phyloP scores from a whole-genome alignment of 495 filamentous ascomycete species.

The Penicillium bovifimosum region DNA sequence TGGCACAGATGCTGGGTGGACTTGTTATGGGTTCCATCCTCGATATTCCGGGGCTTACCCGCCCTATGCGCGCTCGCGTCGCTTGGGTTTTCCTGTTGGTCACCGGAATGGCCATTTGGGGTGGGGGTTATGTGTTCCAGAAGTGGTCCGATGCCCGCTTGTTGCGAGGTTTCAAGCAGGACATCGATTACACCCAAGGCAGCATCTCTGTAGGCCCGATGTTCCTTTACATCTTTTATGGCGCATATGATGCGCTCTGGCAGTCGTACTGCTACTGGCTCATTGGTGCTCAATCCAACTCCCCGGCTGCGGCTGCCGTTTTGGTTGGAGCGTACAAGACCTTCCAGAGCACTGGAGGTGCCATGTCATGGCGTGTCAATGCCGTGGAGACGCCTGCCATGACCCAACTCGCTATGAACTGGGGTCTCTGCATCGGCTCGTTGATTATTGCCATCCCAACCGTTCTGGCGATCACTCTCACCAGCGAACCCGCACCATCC shows the following conservation, averaged over 20 bases:
- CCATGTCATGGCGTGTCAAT: constrained; percentile 76
- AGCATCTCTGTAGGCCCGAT: constrained; percentile 43
- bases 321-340: constrained; percentile 89
- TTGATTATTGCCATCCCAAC: constrained; percentile 67
- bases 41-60: constrained; percentile 36
- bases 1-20: constrained; percentile 49
- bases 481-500: constrained; percentile 10
- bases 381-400: constrained; percentile 56
- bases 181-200: constrained; percentile 34
- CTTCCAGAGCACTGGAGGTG: constrained; percentile 83
- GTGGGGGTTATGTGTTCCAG: constrained; percentile 50
- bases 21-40: constrained; percentile 46
- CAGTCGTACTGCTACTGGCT: constrained; percentile 81
- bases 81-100: constrained; percentile 45
- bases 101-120: constrained; percentile 47
- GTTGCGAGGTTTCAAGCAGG: constrained; percentile 29
- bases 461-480: constrained; percentile 42
- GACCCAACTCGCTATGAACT: constrained; percentile 50
- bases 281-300: constrained; percentile 84
- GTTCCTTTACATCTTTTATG: constrained; percentile 52
- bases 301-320: constrained; percentile 78
- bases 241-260: constrained; percentile 48
- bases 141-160: constrained; percentile 31
- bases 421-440: constrained; percentile 61
- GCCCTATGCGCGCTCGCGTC: constrained; percentile 36